Base-by-base conservation (phyloP, 345 rosid species). In the Pugionium cornutum region DNA sequence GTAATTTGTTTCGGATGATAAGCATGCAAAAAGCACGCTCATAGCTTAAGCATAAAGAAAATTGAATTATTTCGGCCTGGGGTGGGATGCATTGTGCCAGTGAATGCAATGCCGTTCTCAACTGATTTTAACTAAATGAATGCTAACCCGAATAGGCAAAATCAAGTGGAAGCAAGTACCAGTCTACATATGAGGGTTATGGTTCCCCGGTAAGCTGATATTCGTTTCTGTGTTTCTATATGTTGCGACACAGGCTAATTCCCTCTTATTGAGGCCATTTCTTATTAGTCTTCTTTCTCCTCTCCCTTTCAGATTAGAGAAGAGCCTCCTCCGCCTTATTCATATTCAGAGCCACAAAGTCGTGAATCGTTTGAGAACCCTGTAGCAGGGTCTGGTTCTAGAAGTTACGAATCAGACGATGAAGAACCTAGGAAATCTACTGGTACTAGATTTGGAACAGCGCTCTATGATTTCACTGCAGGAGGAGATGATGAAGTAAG, bases 401-500 rank as follows among this genome's bases (percentile, higher is more conserved):
- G 71, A 40, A 82, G 91, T 78, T 85, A 81, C 75, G 91, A 78
- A 68, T 85, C 85, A 46, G 83, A 74, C 42, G 92, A 88, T 61
- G 86, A 76, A 6, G 91, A 81, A 51, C 85, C 73, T 35, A 58
- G 59, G 68, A 79, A 92, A 72, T 82, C 95, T 54, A 81, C 81
- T 57, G 79, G 80, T 76, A 70, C 82, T 47, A 96, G 89, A 79
- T 52, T 33, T 64, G 99, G 97, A 58, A 77, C 80, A 9, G 99
- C 99, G 59, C 78, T 94, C 36, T 94, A 94, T 81, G 99, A 94
- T 80, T 94, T 94, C 78, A 88, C 84, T 27, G 97, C 97, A 7
- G 99, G 99, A 58, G 99, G 99, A 82, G 99, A 94, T 73, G 99
- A 94, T 68, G 99, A 94, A 86, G 99, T 94, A 75, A 61, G 48